phyloP scores from a whole-genome alignment of 1,139 yeast species.

The Kodamaea sp. region DNA sequence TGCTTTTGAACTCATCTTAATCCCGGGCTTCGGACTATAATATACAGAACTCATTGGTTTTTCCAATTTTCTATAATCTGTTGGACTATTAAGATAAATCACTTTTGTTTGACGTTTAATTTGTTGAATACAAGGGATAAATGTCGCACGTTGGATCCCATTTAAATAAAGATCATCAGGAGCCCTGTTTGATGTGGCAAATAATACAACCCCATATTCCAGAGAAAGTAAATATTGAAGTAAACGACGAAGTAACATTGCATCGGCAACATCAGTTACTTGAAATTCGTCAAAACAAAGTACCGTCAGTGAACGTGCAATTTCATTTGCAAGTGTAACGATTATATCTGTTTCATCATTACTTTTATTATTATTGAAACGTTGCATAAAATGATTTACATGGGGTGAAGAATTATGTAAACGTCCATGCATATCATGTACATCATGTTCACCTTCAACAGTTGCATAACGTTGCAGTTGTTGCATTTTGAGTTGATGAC shows the following conservation, averaged over 20 bases:
- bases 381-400: no score
- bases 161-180: conserved; percentile 91
- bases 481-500: conserved; percentile 65
- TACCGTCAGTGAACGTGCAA: conserved; percentile 71
- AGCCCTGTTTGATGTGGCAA: conserved; percentile 92
- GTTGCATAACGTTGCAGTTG: not conserved
- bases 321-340: conserved; percentile 79
- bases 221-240: conserved; percentile 59
- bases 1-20: conserved; percentile 52
- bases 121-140: conserved; percentile 85
- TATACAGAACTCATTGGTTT: conserved; percentile 81
- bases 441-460: conserved; percentile 1
- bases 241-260: conserved; percentile 84
- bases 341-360: conserved; percentile 73
- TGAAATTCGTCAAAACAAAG: conserved; percentile 94
- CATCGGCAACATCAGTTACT: conserved; percentile 97
- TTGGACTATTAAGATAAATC: conserved; percentile 79
- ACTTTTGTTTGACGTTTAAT: conserved; percentile 74
- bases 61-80: conserved; percentile 87
- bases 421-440: no score
- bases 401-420: no score
- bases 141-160: conserved; percentile 88
- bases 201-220: conserved; percentile 76
- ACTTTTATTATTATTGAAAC: conserved; percentile 27
- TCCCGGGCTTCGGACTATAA: conserved; percentile 66